phyloP scores from a whole-genome alignment of 352 stramenopile species.

The Phytophthora pluvialis region DNA sequence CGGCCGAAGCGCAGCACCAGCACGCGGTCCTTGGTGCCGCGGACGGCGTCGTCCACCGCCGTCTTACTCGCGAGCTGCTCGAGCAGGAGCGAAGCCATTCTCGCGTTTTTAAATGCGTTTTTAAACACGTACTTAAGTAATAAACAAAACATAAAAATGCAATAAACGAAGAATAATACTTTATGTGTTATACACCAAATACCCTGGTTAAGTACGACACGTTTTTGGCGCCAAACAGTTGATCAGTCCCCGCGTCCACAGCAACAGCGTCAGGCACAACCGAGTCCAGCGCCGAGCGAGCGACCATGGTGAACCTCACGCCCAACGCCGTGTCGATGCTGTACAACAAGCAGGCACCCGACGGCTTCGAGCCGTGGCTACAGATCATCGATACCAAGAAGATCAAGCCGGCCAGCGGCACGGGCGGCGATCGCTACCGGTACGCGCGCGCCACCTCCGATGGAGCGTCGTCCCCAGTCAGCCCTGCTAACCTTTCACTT shows the following conservation, averaged over 20 bases:
- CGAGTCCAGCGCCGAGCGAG: constrained; percentile 2
- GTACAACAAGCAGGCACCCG: constrained; percentile 83
- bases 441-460: constrained; percentile 12
- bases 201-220: constrained; percentile 4
- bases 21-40: constrained; percentile 81
- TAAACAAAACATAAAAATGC: background rate
- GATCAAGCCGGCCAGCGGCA: constrained; percentile 82
- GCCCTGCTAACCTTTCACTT: constrained; percentile 7
- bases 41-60: constrained; percentile 80
- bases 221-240: constrained; percentile 33
- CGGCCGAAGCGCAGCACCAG: constrained; percentile 84
- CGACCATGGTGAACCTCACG: constrained; percentile 84
- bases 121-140: no score
- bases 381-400: constrained; percentile 91
- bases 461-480: background rate
- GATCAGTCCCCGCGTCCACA: background rate
- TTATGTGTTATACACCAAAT: background rate
- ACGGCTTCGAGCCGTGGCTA: constrained; percentile 88
- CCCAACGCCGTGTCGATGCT: constrained; percentile 86
- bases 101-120: background rate
- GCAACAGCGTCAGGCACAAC: constrained; percentile 7
- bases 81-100: constrained; percentile 81
- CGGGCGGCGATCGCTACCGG: constrained; percentile 80
- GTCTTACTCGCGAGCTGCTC: constrained; percentile 65
- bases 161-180: background rate